phyloP scores from a whole-genome alignment of 371 early-diverging fungal genomes.

The Aphelidium insulamus region DNA sequence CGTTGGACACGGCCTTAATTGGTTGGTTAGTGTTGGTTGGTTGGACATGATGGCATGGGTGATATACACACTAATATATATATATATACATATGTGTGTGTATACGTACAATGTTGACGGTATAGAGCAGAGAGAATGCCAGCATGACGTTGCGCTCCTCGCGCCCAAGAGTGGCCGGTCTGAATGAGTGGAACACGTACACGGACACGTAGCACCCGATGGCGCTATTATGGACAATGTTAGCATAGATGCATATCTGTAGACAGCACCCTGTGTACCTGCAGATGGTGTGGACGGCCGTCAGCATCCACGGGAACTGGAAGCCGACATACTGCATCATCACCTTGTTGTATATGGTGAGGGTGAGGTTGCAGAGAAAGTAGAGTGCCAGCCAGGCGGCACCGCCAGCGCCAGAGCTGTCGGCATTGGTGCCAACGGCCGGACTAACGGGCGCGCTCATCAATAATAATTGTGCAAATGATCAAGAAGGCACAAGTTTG shows the following conservation, averaged over 20 bases:
- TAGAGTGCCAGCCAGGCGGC: conserved; percentile 41
- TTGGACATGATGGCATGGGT: too few species aligned
- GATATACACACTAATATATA: too few species aligned
- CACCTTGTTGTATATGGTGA: conserved; percentile 68
- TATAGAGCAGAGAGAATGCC: conserved; percentile 62
- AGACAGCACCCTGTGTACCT: conserved; percentile 34
- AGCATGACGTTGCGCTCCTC: conserved; percentile 42
- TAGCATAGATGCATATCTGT: too few species aligned
- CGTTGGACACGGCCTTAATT: conserved; percentile 60
- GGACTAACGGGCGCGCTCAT: too few species aligned
- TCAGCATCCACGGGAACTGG: conserved; percentile 66
- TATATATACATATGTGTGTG: too few species aligned
- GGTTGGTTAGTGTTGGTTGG: too few species aligned
- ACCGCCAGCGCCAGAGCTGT: too few species aligned
- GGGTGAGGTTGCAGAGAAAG: conserved; percentile 47
- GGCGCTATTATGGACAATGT: too few species aligned
- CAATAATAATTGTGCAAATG: too few species aligned
- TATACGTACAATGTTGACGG: conserved; percentile 75
- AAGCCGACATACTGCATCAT: conserved; percentile 45
- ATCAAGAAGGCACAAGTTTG: too few species aligned
- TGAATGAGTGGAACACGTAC: conserved; percentile 24
- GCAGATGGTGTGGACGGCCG: conserved; percentile 58
- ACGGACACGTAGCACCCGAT: too few species aligned
- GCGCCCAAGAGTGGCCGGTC: conserved; percentile 25
- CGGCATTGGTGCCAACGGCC: too few species aligned